phyloP scores from a whole-genome alignment of 2,329 filamentous ascomycete genomes.

The Neonectria faginata region DNA sequence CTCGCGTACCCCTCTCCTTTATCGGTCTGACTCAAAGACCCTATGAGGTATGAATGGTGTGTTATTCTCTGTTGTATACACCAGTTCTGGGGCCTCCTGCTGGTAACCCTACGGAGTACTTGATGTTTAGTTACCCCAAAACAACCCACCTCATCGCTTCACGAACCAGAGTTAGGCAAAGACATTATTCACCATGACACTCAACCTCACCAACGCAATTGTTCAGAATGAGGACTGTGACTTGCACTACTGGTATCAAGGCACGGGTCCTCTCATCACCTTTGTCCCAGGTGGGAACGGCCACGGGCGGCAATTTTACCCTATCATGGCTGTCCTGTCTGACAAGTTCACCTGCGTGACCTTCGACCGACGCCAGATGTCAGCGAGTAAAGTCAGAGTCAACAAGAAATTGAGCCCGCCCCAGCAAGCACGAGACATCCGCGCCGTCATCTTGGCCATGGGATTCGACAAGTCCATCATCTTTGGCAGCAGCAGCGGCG shows the following conservation, averaged over 20 bases:
- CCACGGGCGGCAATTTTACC: conserved; percentile 1
- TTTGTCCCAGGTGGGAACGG: conserved; percentile 9
- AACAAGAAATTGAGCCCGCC: conserved; percentile 6
- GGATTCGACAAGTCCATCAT: conserved; percentile 4
- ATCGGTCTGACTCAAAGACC: not conserved
- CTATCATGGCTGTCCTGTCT: not conserved
- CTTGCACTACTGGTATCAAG: conserved; percentile 7
- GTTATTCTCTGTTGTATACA: not conserved
- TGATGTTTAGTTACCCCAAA: not conserved
- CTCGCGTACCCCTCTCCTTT: not conserved
- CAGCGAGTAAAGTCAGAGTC: conserved; percentile 3
- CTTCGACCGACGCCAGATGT: conserved; percentile 7
- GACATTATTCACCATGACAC: not conserved
- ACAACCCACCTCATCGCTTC: not conserved
- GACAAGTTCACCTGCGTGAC: conserved; percentile 6
- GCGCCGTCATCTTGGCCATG: not conserved
- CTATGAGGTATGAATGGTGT: not conserved
- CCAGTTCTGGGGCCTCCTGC: too few relatives aligned
- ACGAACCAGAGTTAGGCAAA: not conserved
- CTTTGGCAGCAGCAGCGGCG: conserved; percentile 7
- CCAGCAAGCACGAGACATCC: conserved; percentile 6
- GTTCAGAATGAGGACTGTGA: conserved; percentile 14
- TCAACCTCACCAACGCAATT: conserved; percentile 2
- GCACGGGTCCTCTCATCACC: conserved; percentile 7
- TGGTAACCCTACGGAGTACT: not conserved